Evolutionary conservation across 192 early-diverging fungal genomes (phyloP).

Genomic region (Mortierella hygrophila): DNA sequence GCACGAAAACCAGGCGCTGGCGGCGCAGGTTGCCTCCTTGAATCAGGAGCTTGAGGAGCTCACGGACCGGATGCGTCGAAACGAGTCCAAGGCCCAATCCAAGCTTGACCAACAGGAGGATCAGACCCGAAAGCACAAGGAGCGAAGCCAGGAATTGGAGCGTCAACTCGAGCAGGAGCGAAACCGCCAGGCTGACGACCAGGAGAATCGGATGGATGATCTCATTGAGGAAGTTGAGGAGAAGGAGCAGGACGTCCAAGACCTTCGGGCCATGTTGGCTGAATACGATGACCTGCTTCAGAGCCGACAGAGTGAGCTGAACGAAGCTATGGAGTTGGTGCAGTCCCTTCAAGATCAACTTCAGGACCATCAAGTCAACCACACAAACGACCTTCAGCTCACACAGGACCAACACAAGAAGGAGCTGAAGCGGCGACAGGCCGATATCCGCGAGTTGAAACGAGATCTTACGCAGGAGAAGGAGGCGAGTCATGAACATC

Average conservation of each 20-base stretch:
- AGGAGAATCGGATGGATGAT: conserved; percentile 20
- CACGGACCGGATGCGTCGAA: background rate
- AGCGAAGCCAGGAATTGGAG: conserved; percentile 15
- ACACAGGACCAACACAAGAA: conserved; percentile 20
- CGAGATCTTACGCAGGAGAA: conserved; percentile 13
- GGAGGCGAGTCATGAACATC: conserved; percentile 14
- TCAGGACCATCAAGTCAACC: conserved; percentile 10
- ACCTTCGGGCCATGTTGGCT: conserved; percentile 20
- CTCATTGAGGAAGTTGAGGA: conserved; percentile 17
- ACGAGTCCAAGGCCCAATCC: background rate
- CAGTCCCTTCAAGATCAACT: conserved; percentile 27
- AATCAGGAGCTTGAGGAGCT: conserved; percentile 17
- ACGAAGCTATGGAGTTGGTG: conserved; percentile 19
- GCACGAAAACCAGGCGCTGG: conserved; percentile 7
- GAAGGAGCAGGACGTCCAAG: conserved; percentile 25
- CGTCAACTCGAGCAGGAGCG: conserved; percentile 20
- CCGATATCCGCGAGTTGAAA: conserved; percentile 18
- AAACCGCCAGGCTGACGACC: conserved; percentile 14
- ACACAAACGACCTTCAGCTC: background rate
- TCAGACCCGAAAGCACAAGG: background rate
- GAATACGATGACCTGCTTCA: conserved; percentile 22
- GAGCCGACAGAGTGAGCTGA: conserved; percentile 18
- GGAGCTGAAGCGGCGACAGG: conserved; percentile 10
- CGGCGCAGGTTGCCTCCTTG: background rate
- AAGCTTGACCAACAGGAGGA: conserved; percentile 5